Base-by-base conservation (phyloP, 164 flowering plant species). In the Aristolochia fimbriata region DNA sequence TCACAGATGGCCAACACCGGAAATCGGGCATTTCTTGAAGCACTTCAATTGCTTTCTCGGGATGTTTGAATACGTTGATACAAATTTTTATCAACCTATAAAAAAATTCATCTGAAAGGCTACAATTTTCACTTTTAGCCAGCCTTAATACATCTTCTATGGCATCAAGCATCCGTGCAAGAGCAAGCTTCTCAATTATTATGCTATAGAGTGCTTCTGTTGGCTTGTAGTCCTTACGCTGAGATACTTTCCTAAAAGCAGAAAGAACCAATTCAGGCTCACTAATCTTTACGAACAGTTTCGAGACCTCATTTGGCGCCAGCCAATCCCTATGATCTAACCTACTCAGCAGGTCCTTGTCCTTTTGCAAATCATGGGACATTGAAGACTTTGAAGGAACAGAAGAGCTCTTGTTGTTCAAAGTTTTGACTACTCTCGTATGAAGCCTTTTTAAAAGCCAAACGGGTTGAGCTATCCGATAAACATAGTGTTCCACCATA, bases 261-360 rank as follows among this genome's bases (percentile, higher is more conserved):
- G 65, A 13, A 30, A 82, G 60, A 8, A 81, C 53, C 3, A 72
- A 71, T 13, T 72, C 63, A 14, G 96, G 82, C 66, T 85, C 76
- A 64, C 58, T 69, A n/a, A 89, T 65, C 51, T 60, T 55, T 8
- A 65, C 61, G 72, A 92, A 79, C 57, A 74, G 59, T 62, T 74
- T 68, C 23, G 81, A 15, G 9, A 79, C 84, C 49, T 92, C 86
- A 41, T 66, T 74, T 12, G 91, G 89, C 15, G 89, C 63, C 24
- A 92, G 58, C 98, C 98, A 89, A 70, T 92, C 96, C 62, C 76
- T 85, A 70, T 88, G 95, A 61, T 71, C 71, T 37, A 85, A 68
- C 41, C 65, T 55, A 8, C 22, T 46, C 65, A 62, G 13, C 30
- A 12, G 52, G 10, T 45, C 27, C 22, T 10, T 53, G n/a, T 55